A percentile compares a stretch with the other conserved stretches of the same genome.
Conservation (phyloP, 2,329 filamentous ascomycete species). For the Alternaria sp. region DNA sequence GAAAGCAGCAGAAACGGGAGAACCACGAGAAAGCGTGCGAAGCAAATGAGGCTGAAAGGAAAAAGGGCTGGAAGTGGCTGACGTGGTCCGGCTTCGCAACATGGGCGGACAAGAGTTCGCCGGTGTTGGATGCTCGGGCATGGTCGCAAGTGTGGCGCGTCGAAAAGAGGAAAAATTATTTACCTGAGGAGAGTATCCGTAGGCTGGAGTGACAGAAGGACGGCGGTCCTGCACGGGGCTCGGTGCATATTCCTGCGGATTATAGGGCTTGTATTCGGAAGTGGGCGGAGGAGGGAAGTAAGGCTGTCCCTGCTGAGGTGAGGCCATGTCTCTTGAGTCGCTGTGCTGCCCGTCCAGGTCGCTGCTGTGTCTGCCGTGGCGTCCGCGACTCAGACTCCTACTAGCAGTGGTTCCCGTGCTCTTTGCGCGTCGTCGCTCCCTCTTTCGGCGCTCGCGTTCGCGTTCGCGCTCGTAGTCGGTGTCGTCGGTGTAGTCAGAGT, state of each 20-base stretch:
- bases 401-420: conserved; percentile 33
- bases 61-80: conserved; percentile 24
- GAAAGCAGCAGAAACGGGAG: conserved; percentile 40
- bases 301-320: conserved; percentile 33
- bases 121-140: conserved; percentile 28
- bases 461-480: conserved; percentile 37
- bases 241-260: conserved; percentile 43
- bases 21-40: conserved; percentile 31
- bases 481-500: conserved; percentile 41
- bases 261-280: conserved; percentile 46
- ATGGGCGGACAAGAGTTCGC: conserved; percentile 28
- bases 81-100: conserved; percentile 29
- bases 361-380: conserved; percentile 30
- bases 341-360: conserved; percentile 35
- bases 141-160: conserved; percentile 34
- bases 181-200: conserved; percentile 46
- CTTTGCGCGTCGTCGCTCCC: conserved; percentile 34
- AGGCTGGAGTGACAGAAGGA: conserved; percentile 32
- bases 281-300: conserved; percentile 44
- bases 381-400: conserved; percentile 38
- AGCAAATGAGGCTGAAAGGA: conserved; percentile 23
- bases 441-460: conserved; percentile 28
- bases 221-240: conserved; percentile 29
- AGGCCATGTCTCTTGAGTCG: conserved; percentile 33
- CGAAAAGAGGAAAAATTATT: conserved; percentile 42